Evolutionary conservation across 169 alveolate species (phyloP).

Genomic region (Plasmodium vivax): DNA sequence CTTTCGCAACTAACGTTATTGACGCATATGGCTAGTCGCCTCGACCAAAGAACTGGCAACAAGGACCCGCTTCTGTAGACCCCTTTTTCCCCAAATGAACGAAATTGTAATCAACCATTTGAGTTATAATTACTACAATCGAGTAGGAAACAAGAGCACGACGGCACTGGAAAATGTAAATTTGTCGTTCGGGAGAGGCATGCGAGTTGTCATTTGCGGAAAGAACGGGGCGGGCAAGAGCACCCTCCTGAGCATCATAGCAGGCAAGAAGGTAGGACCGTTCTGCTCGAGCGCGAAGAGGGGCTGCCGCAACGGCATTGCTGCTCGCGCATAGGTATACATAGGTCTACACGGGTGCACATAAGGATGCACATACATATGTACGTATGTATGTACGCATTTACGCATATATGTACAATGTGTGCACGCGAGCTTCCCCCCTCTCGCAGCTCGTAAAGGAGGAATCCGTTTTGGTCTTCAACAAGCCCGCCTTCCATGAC

Average conservation of each 20-base stretch:
- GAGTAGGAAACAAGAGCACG: conserved; percentile 15
- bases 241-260: conserved; percentile 54
- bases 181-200: conserved; percentile 37
- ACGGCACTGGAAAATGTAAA: conserved; percentile 34
- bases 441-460: conserved; percentile 28
- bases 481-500: conserved; percentile 61
- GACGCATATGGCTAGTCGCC: neutral
- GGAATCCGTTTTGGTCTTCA: conserved; percentile 34
- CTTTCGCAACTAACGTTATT: neutral
- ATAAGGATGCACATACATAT: neutral
- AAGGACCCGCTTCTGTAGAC: neutral
- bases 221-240: conserved; percentile 76
- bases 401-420: neutral
- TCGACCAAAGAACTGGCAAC: neutral
- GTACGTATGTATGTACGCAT: neutral
- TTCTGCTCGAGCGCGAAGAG: neutral
- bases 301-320: neutral
- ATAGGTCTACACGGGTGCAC: neutral
- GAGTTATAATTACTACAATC: conserved; percentile 48
- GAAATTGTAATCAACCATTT: conserved; percentile 24
- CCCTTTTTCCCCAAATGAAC: conserved; percentile 1
- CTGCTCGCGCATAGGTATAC: neutral
- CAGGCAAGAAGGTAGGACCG: conserved; percentile 54
- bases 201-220: conserved; percentile 70
- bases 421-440: neutral